Evolutionary conservation across 2,329 filamentous ascomycete species (phyloP).

Genomic region (Venturia pyrina): DNA sequence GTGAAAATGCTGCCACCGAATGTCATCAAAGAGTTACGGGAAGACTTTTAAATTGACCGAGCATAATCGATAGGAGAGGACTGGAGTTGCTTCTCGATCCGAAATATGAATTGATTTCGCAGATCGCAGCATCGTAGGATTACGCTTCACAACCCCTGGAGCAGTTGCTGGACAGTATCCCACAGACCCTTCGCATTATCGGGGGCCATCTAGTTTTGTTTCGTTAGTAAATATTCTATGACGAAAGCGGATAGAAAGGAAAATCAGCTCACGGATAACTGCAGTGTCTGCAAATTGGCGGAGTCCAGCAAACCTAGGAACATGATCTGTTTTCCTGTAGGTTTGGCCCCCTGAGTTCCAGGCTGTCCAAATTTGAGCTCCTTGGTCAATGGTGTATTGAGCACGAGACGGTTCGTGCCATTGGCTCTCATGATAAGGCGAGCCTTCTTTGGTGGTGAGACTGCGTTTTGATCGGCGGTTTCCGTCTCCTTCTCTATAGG

Average conservation of each 20-base stretch:
- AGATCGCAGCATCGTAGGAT: neutral
- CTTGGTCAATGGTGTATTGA: conserved; percentile 56
- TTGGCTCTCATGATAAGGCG: conserved; percentile 88
- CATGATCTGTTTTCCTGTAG: neutral
- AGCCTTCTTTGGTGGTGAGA: conserved; percentile 34
- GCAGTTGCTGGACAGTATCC: neutral
- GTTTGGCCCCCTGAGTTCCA: neutral
- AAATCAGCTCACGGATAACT: neutral
- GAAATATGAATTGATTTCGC: neutral
- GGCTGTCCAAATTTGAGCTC: conserved; percentile 1
- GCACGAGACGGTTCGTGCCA: conserved; percentile 72
- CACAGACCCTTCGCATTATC: neutral
- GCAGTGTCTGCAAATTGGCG: neutral
- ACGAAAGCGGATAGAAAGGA: neutral
- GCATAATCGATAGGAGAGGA: neutral
- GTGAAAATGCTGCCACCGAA: neutral
- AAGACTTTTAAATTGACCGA: neutral
- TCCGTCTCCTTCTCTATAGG: conserved; percentile 33
- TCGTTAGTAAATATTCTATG: neutral
- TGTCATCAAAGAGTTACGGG: neutral
- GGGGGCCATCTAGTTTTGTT: neutral
- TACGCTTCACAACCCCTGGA: neutral
- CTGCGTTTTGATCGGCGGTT: conserved; percentile 29
- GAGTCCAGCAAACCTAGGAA: neutral
- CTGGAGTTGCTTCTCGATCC: neutral